phyloP scores from a whole-genome alignment of 441 rosid genomes.

The Adansonia gregorii region DNA sequence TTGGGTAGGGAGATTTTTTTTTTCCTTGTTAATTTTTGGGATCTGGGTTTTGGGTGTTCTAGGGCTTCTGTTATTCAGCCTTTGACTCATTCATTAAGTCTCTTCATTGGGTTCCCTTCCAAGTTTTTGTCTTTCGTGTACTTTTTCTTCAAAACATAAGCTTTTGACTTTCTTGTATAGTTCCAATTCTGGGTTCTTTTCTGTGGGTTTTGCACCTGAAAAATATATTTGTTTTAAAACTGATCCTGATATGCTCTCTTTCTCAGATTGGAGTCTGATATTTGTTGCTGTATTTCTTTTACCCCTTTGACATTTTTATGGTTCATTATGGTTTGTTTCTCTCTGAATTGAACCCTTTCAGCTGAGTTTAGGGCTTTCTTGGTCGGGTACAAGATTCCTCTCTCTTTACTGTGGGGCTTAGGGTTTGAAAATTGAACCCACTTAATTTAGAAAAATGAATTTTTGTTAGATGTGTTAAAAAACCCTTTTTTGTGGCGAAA shows the following conservation, averaged over 20 bases:
- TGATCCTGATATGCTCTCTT: constrained; percentile 12
- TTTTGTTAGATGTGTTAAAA: constrained; percentile 52
- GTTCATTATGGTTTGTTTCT: constrained; percentile 13
- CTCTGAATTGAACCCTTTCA: constrained; percentile 26
- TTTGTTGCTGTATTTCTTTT: constrained; percentile 6
- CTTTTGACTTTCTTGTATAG: constrained; percentile 41
- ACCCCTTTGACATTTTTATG: constrained; percentile 21
- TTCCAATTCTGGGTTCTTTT: constrained; percentile 35
- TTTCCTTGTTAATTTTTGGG: constrained; percentile 45
- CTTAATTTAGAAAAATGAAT: not conserved
- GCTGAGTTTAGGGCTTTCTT: constrained; percentile 42
- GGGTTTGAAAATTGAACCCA: constrained; percentile 40
- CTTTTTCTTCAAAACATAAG: constrained; percentile 34
- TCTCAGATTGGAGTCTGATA: constrained; percentile 6
- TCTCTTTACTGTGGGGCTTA: constrained; percentile 18
- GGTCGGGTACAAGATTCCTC: constrained; percentile 50
- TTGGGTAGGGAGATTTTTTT: not conserved
- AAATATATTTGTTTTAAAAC: constrained; percentile 23
- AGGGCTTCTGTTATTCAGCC: constrained; percentile 47
- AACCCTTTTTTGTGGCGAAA: constrained; percentile 18
- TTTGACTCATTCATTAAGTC: constrained; percentile 41
- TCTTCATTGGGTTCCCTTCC: constrained; percentile 54
- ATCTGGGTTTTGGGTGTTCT: constrained; percentile 72
- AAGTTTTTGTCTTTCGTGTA: constrained; percentile 39
- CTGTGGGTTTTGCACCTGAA: constrained; percentile 38